Percentiles rank a stretch among this genome's conserved stretches.
These are phyloP conservation scores for Melanogaster broomeanus DNA, from an alignment of 768 basidiomycete genomes.

Conservation along the genomic window DNA sequence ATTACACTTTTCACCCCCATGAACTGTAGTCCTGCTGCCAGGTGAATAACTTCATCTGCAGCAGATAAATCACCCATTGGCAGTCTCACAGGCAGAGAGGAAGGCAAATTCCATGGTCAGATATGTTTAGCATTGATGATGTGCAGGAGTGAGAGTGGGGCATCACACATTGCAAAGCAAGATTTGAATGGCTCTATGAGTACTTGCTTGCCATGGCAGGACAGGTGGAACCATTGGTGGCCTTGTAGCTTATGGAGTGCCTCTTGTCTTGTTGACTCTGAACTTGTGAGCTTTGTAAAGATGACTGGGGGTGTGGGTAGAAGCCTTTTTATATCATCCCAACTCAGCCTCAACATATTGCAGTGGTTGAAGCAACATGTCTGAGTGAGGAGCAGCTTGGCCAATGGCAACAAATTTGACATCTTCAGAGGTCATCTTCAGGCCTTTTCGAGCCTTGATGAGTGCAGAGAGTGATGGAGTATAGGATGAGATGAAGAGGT, in stretches of 20 bases:
- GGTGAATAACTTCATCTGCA: conserved; percentile 27
- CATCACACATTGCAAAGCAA: conserved; percentile 8
- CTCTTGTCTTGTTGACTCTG: background rate
- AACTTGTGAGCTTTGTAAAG: background rate
- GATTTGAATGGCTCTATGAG: conserved; percentile 11
- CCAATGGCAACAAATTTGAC: conserved; percentile 2
- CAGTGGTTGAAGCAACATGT: too few species aligned
- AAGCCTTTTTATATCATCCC: background rate
- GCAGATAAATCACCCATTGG: conserved; percentile 13
- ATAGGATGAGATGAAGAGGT: conserved; percentile 8
- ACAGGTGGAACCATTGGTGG: conserved; percentile 18
- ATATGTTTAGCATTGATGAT: conserved; percentile 2
- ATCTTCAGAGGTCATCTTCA: background rate
- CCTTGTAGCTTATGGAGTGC: background rate
- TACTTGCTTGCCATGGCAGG: conserved; percentile 22
- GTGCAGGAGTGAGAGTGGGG: conserved; percentile 3
- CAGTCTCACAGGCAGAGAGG: conserved; percentile 29
- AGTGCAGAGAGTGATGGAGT: conserved; percentile 6
- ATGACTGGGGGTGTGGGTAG: background rate
- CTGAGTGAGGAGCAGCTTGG: background rate
- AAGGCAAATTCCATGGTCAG: conserved; percentile 8
- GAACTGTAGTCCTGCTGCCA: conserved; percentile 24
- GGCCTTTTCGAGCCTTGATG: conserved; percentile 7
- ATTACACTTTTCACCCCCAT: conserved; percentile 23
- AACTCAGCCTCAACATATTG: too few species aligned